Base-by-base conservation (phyloP, 371 early-diverging fungal species). In the Mortierella sp. region DNA sequence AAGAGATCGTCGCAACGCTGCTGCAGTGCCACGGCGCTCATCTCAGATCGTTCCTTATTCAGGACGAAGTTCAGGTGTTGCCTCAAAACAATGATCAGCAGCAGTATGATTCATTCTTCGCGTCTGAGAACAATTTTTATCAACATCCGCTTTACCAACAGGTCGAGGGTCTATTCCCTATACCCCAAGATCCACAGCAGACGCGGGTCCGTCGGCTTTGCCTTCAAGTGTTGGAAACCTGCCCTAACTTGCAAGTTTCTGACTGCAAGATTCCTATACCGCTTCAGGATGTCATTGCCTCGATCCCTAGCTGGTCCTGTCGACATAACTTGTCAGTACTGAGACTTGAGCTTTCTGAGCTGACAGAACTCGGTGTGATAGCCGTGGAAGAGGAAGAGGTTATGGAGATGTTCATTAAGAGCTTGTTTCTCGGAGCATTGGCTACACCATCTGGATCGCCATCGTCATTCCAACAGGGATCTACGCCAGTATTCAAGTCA, bases 351-450 rank as follows among this genome's bases (percentile, higher is more conserved):
- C 20, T 76, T 11, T 24, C 24, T 30, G 77, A 76, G 20, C 35
- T 76, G 52, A 43, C 64, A 8, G 72, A 64, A 5, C 18, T 35
- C 0, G 58, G 54, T 2, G 32, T 28, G 14, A 28, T 76, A 62
- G 77, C 55, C 32, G 26, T 24, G 16, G 77, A 76, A 32, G 77
- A 76, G 26, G 72, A 66, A 32, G 64, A 40, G 3, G 64, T 76
- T 16, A 62, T 71, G 71, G 72, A 63, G 59, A 71, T 76, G 71
- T 76, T 67, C 60, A 58, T 76, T 32, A 70, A 71, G 66, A 68
- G 63, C 26, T 3, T 76, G 14, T 71, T 70, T 28, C 35, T 62
- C 20, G 54, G 59, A 14, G 51, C 72, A 12, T 14, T 37, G 20
- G 4, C 32, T 12, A 54, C 54, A 5, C 49, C 66, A 0, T 24